Evolutionary conservation across 257 asterid species (phyloP).

Genomic region (Penstemon eatonii): DNA sequence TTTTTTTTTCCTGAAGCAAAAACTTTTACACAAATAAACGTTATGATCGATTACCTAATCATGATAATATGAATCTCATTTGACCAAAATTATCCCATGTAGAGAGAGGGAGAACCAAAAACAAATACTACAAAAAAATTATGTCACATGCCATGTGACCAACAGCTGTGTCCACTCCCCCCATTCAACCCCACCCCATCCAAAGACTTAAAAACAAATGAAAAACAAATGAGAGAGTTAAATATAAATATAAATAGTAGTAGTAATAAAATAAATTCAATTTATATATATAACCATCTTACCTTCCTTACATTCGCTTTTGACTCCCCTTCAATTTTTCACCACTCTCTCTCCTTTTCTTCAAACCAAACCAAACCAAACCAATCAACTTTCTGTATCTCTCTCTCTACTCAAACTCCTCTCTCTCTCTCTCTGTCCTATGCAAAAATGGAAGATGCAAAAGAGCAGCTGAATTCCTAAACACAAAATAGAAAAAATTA

Average conservation of each 20-base stretch:
- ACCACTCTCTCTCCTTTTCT: conserved; percentile 26
- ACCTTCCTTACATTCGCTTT: conserved; percentile 48
- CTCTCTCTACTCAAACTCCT: neutral
- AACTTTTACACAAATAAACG: neutral
- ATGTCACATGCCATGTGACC: conserved; percentile 91
- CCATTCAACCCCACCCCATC: conserved; percentile 14
- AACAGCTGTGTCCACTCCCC: conserved; percentile 67
- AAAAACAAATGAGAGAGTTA: conserved; percentile 3
- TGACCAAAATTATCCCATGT: neutral
- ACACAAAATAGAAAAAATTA: conserved; percentile 8
- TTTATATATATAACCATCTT: conserved; percentile 45
- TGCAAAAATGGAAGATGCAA: conserved; percentile 55
- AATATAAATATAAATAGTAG: too few species aligned
- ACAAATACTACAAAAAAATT: conserved; percentile 19
- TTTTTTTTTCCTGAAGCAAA: too few species aligned
- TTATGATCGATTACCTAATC: neutral
- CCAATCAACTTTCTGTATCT: conserved; percentile 26
- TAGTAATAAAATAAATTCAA: conserved; percentile 2
- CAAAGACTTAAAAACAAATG: neutral
- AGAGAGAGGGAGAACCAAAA: conserved; percentile 19
- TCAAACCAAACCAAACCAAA: neutral
- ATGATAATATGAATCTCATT: too few species aligned
- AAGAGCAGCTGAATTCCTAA: conserved; percentile 37
- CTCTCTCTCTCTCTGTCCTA: conserved; percentile 21
- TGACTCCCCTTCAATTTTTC: conserved; percentile 48